These are phyloP conservation scores for Ustilago bromivora DNA, from an alignment of 1,284 basidiomycete species.

Conservation along the genomic window DNA sequence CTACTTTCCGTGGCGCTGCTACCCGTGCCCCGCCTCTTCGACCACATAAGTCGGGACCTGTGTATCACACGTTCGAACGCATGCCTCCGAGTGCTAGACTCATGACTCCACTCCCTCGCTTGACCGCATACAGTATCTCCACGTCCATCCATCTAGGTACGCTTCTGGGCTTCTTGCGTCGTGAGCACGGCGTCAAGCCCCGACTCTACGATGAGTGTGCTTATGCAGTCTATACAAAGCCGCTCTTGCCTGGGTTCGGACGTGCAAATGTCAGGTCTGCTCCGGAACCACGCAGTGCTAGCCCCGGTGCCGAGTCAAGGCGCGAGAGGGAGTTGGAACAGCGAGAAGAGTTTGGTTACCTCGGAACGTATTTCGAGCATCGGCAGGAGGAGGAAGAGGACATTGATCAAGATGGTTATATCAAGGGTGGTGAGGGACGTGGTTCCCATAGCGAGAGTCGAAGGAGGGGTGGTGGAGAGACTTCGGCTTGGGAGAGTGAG, in stretches of 20 bases:
- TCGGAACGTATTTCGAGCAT: conserved; percentile 73
- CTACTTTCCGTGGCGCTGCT: conserved; percentile 42
- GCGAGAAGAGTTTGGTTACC: conserved; percentile 89
- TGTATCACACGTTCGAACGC: conserved; percentile 68
- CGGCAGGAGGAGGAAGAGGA: conserved; percentile 61
- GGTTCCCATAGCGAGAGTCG: conserved; percentile 51
- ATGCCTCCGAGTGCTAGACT: conserved; percentile 61
- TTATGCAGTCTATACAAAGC: conserved; percentile 92
- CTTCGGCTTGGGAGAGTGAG: conserved; percentile 57
- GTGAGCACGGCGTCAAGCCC: conserved; percentile 91
- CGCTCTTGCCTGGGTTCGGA: conserved; percentile 89
- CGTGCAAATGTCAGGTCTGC: conserved; percentile 86
- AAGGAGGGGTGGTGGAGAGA: conserved; percentile 42
- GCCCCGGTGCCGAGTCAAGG: conserved; percentile 75
- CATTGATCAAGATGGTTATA: conserved; percentile 67
- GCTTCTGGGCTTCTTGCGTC: conserved; percentile 78
- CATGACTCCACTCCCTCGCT: conserved; percentile 61
- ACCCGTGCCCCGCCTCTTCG: conserved; percentile 45
- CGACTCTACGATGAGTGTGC: conserved; percentile 92
- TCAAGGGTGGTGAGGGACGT: conserved; percentile 62
- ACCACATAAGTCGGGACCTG: conserved; percentile 54
- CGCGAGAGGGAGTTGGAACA: conserved; percentile 79
- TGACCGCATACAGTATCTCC: conserved; percentile 81
- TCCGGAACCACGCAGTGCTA: conserved; percentile 73
- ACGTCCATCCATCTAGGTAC: conserved; percentile 73